These are phyloP conservation scores for Pinus taeda DNA, from an alignment of 75 land plant species.

Conservation along the genomic window DNA sequence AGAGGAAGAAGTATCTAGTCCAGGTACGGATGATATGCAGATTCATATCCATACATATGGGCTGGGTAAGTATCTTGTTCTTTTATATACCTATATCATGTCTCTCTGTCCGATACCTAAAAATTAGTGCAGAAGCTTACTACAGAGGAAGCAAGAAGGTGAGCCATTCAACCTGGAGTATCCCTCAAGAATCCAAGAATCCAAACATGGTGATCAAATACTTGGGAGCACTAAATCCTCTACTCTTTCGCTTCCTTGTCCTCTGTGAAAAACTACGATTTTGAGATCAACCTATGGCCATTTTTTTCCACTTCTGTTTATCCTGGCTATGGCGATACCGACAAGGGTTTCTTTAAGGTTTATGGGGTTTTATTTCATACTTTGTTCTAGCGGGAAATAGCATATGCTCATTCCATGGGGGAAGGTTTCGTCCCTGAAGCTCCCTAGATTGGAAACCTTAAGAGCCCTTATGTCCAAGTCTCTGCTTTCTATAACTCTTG, in stretches of 20 bases:
- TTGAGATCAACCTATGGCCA: slow-evolving; percentile 66
- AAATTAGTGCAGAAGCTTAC: too few species aligned
- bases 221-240: slow-evolving; percentile 36
- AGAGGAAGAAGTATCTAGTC: too few species aligned
- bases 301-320: slow-evolving; percentile 72
- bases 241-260: slow-evolving; percentile 29
- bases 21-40: too few species aligned
- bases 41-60: too few species aligned
- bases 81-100: too few species aligned
- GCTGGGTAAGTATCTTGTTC: too few species aligned
- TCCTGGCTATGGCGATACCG: slow-evolving; percentile 66
- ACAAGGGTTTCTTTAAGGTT: slow-evolving; percentile 79
- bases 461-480: slow-evolving; percentile 59
- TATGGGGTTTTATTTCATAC: slow-evolving; percentile 71
- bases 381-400: slow-evolving; percentile 59
- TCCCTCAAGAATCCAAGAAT: too few species aligned
- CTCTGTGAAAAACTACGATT: slow-evolving; percentile 5
- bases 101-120: too few species aligned
- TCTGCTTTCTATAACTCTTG: slow-evolving; percentile 78
- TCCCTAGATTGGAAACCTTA: slow-evolving; percentile 69
- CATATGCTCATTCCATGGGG: slow-evolving; percentile 44
- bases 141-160: too few species aligned
- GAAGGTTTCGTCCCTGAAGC: slow-evolving; percentile 42
- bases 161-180: too few species aligned
- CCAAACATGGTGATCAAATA: too few species aligned